Evolutionary conservation across 495 filamentous ascomycete species (phyloP), one percentile per base, ranked within the genome.

Genomic region (Penicillium pancosmium): DNA sequence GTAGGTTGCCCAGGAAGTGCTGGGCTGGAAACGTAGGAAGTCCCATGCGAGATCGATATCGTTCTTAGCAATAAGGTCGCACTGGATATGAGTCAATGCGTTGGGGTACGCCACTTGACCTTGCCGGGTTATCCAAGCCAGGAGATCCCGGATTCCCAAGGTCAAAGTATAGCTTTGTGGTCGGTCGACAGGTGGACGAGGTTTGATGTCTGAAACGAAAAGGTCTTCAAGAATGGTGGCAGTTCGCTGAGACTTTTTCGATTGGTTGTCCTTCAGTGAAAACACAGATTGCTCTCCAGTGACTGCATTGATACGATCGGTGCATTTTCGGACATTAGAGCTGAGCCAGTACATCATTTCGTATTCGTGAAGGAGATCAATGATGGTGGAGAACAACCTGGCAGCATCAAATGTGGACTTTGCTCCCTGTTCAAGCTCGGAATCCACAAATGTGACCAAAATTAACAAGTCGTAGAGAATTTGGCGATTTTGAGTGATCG

Each of bases 331-430:
- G 16, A 66, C 70, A 56, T 80, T 89, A 47, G 77, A 85, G 46
- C 86, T 83, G 61, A 98, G 82, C 93, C 93, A 99, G 57, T 74
- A 76, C 67, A 97, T 78, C 59, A 97, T 81, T 53, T 91, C 86
- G 60, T 91, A 86, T 65, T 92, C 84, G 36, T 84, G 82, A 15
- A 98, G 78, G 52, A 86, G 79, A 35, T 78, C 73, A 5, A 95
- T 71, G 10, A 97, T 69, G 10, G 83, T 82, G 31, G 78, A 74
- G 66, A 88, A 98, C 1, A 96, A 71, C 5, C 80, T 73, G 18
- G 84, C 80, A 21, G 88, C 81, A 60, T 92, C 84, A 56, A 93
- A 88, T 13, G 77, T 80, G 2, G 86, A 82, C 13, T 84, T 80
- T 27, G 88, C 86, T 31, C 84, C 82, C 62, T 83, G 81, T 50